These are phyloP conservation scores for Blastobotrys serpentis DNA, from an alignment of 1,139 yeast genomes.

Conservation along the genomic window DNA sequence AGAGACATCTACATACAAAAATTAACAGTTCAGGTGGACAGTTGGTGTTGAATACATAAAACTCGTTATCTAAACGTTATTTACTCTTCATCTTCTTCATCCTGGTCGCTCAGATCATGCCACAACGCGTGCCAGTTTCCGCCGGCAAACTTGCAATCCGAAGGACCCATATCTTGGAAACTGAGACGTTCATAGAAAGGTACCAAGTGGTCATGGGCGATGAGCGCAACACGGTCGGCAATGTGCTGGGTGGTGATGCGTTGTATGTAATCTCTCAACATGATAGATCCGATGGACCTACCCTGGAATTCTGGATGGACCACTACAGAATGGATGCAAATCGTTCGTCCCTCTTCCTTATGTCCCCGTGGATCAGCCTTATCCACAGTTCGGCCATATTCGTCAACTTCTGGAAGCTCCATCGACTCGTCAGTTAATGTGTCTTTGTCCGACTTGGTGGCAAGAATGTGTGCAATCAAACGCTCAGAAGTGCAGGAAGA, in stretches of 20 bases:
- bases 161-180: slow-evolving; percentile 61
- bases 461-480: slow-evolving; percentile 79
- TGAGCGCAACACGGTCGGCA: slow-evolving; percentile 72
- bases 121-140: slow-evolving; percentile 66
- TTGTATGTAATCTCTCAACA: slow-evolving; percentile 87
- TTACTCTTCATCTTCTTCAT: slow-evolving; percentile 32
- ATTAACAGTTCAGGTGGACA: too few species aligned
- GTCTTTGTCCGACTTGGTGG: slow-evolving; percentile 62
- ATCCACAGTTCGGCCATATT: slow-evolving; percentile 29
- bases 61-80: slow-evolving; percentile 2
- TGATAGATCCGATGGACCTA: slow-evolving; percentile 74
- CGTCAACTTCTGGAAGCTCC: slow-evolving; percentile 52
- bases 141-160: slow-evolving; percentile 60
- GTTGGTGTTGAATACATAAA: too few species aligned
- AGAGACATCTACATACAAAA: not conserved
- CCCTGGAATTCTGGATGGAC: slow-evolving; percentile 79
- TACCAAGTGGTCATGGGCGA: slow-evolving; percentile 66
- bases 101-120: slow-evolving; percentile 48
- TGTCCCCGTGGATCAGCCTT: slow-evolving; percentile 58
- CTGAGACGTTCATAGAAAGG: slow-evolving; percentile 82
- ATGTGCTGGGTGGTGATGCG: slow-evolving; percentile 83
- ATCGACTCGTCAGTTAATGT: slow-evolving; percentile 64
- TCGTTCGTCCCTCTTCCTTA: slow-evolving; percentile 65
- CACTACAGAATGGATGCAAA: slow-evolving; percentile 82
- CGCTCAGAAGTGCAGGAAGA: slow-evolving; percentile 49